These are phyloP conservation scores for Magnusiomyces magnusii DNA, from an alignment of 1,139 yeast genomes.

Conservation along the genomic window DNA sequence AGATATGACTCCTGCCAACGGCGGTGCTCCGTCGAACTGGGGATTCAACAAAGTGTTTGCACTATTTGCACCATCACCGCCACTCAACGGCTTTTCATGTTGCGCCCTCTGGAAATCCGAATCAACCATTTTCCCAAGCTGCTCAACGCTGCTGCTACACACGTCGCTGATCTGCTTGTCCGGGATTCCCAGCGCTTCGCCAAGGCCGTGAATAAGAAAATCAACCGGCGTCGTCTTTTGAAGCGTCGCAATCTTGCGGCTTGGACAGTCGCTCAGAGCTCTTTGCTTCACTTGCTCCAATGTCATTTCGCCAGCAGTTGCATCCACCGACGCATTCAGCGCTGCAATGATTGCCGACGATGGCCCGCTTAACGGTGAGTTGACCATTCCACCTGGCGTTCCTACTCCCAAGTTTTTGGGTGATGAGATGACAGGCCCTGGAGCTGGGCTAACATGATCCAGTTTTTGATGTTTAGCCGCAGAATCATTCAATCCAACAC, in stretches of 20 bases:
- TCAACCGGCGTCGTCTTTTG: slow-evolving; percentile 1
- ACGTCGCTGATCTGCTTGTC: background rate
- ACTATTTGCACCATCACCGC: too few species aligned
- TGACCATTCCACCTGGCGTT: background rate
- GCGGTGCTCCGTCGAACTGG: background rate
- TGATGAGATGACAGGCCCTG: background rate
- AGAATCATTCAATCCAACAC: background rate
- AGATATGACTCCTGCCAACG: background rate
- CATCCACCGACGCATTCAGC: background rate
- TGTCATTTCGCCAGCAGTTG: background rate
- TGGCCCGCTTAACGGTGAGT: background rate
- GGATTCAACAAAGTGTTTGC: background rate
- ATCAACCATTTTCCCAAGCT: background rate
- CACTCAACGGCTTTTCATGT: background rate
- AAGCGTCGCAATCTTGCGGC: background rate
- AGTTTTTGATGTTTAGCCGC: background rate
- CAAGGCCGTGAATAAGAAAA: slow-evolving; percentile 1
- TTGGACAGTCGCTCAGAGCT: background rate
- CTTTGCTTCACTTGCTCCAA: background rate
- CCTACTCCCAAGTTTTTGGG: background rate
- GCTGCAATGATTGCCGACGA: background rate
- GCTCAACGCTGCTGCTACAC: background rate
- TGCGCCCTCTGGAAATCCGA: background rate
- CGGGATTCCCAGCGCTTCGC: slow-evolving; percentile 3
- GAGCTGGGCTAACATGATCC: background rate